Evolutionary conservation across 331 rosid genomes (phyloP).

Genomic region (Malus hybrid): DNA sequence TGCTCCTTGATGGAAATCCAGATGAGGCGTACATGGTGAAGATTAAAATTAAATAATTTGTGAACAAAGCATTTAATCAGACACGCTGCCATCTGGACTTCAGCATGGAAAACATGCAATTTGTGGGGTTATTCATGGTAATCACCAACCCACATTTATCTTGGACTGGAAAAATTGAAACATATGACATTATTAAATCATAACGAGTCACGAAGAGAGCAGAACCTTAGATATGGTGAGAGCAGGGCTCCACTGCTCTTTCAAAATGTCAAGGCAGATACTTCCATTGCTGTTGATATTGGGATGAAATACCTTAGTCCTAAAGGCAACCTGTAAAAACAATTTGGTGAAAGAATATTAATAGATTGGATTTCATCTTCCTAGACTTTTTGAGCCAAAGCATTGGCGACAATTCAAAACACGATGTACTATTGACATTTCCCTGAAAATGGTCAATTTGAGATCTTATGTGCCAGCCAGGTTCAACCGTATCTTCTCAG

Average conservation of each 20-base stretch:
- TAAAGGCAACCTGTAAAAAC: conserved; percentile 65
- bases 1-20: conserved; percentile 7
- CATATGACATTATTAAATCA: not conserved
- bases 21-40: not conserved
- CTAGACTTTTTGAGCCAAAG: not conserved
- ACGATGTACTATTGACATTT: not conserved
- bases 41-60: not conserved
- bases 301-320: conserved; percentile 85
- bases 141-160: not conserved
- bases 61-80: not conserved
- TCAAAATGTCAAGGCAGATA: conserved; percentile 82
- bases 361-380: not conserved
- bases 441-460: not conserved
- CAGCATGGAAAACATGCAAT: not conserved
- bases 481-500: not conserved
- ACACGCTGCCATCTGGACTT: conserved; percentile 8
- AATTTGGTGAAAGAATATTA: not conserved
- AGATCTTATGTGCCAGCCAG: not conserved
- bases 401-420: not conserved
- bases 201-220: conserved; percentile 2
- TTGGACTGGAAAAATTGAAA: not conserved
- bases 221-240: conserved; percentile 76
- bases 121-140: not conserved
- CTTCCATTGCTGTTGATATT: conserved; percentile 91
- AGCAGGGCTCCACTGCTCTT: conserved; percentile 88